phyloP scores from a whole-genome alignment of 495 filamentous ascomycete genomes.

The Podospora didyma region DNA sequence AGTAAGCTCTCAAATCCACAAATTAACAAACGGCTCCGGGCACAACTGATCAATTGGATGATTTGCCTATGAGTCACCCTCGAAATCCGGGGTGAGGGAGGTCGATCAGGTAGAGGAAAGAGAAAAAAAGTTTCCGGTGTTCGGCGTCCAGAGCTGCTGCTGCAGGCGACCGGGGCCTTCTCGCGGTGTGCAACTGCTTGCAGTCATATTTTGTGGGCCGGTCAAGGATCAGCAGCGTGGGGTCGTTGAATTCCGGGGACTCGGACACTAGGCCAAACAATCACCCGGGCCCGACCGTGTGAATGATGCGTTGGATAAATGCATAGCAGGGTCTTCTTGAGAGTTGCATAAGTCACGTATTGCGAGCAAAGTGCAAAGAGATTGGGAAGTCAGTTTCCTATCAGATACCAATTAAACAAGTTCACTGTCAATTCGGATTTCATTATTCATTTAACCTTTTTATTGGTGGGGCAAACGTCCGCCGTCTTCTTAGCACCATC shows the following conservation, averaged over 20 bases:
- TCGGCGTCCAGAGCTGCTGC: not conserved
- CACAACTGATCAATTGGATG: not conserved
- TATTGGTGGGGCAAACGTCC: too few species aligned
- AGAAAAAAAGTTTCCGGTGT: conserved; percentile 20
- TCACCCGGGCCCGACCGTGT: too few species aligned
- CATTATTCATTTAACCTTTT: too few species aligned
- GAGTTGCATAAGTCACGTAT: too few species aligned
- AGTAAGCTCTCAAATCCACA: not conserved
- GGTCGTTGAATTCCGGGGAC: not conserved
- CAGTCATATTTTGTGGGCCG: not conserved
- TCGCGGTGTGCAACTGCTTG: not conserved
- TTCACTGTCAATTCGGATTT: too few species aligned
- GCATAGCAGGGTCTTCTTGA: too few species aligned
- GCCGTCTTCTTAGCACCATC: too few species aligned
- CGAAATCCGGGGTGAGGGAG: not conserved
- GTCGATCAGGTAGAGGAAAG: not conserved
- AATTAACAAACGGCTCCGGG: not conserved
- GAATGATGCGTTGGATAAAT: too few species aligned
- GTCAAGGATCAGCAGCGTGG: not conserved
- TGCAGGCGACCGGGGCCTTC: not conserved
- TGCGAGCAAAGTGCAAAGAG: too few species aligned
- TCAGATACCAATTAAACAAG: too few species aligned
- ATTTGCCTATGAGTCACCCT: conserved; percentile 18
- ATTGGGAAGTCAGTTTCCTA: too few species aligned
- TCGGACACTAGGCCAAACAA: too few species aligned